These are phyloP conservation scores for Saccharomyces hybrid DNA, from an alignment of 1,139 yeast genomes.

Conservation along the genomic window DNA sequence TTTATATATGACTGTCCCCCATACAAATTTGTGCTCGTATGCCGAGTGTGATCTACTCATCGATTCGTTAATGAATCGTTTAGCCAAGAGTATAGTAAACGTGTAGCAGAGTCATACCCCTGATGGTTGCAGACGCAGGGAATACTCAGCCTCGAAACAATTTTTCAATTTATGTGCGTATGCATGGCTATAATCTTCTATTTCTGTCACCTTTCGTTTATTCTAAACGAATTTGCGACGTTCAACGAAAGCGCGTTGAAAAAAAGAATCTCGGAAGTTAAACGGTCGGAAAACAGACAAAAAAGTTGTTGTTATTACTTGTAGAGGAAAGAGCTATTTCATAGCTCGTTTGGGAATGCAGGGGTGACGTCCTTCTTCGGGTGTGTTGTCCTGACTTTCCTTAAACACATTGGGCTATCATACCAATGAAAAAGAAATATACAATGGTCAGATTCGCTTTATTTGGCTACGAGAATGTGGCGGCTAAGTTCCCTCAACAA, in stretches of 20 bases:
- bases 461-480: not conserved
- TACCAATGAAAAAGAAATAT: not conserved
- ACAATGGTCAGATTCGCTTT: not conserved
- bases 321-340: not conserved
- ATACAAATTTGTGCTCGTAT: not conserved
- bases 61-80: not conserved
- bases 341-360: not conserved
- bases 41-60: not conserved
- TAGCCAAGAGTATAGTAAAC: not conserved
- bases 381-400: not conserved
- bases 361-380: not conserved
- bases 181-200: not conserved
- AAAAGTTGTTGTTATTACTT: not conserved
- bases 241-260: not conserved
- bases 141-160: not conserved
- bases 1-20: not conserved
- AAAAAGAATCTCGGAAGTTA: not conserved
- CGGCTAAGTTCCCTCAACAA: not conserved
- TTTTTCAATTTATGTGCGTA: not conserved
- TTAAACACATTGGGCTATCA: not conserved
- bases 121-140: conserved; percentile 1
- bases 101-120: not conserved
- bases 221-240: not conserved
- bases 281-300: not conserved
- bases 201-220: not conserved